Base-by-base conservation (phyloP, 257 asterid genomes). In the Solanum chiquidenum region DNA sequence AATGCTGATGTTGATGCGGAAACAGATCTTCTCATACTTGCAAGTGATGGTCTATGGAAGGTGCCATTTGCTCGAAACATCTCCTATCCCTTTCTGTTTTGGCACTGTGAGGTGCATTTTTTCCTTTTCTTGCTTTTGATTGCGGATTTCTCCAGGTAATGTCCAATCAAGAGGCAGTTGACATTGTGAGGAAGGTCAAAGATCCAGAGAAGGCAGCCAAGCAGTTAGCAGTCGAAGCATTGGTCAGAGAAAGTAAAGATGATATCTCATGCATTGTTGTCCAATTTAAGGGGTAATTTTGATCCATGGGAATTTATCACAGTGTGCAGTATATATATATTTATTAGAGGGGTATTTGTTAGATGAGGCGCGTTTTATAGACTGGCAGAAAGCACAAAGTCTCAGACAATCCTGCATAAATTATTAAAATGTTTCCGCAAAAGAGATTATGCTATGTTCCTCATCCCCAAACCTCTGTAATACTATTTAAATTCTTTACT, bases 1-100 rank as follows among this genome's bases (percentile, higher is more conserved):
- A 91, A 86, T 52, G 94, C 96, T 85, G 93, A 90, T 31, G 90
- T 96, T 73, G 93, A 94, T 76, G 88, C 86, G 13, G 94, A 93
- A 23, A 91, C 95, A 4, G 98, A 96, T 33, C 88, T 95, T 85
- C 94, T 96, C 66, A 96, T 96, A 90, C 98, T 96, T 71, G 99
- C 99, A 13, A 96, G 99, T 71, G 99, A 96, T 87, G 99, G 99
- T 82, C 77, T 96, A 86, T 96, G 99, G 99, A 96, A 96, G 99
- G 99, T 93, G 44, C 23, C 58, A 62, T 85, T 42, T 33, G 62
- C 37, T 72, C 20, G 21, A 25, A 18, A 14, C 40, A 7, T 84
- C 37, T 29, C 16, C 18, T 33, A 37, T 60, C 71, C 60, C 42
- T 80, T 86, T 29, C 12, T n/a, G 9, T 31, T 44, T 23, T 29